These are phyloP conservation scores for Heliosperma pusillum DNA, from an alignment of 148 eudicot species.

Conservation along the genomic window DNA sequence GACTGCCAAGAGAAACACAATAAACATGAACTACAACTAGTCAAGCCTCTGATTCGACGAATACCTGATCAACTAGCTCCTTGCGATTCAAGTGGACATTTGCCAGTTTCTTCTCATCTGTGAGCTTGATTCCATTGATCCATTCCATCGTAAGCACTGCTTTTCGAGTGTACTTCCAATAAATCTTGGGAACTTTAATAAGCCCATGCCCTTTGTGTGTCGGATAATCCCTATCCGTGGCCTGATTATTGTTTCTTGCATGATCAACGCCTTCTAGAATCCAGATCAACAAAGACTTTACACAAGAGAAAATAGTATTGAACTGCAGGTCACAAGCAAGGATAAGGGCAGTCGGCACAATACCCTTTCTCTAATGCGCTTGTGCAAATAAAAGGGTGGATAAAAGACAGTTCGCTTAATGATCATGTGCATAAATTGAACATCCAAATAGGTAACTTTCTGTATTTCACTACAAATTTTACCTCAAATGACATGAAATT, in stretches of 20 bases:
- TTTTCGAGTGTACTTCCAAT: conserved; percentile 87
- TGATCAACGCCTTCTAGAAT: conserved; percentile 33
- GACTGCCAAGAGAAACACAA: background rate
- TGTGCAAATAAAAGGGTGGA: background rate
- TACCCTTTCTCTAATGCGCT: background rate
- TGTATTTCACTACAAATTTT: background rate
- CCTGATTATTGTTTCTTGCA: conserved; percentile 26
- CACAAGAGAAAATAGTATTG: conserved; percentile 5
- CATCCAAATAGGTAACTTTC: background rate
- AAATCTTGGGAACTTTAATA: conserved; percentile 82
- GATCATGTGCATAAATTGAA: background rate
- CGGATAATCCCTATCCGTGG: conserved; percentile 24
- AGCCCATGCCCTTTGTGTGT: conserved; percentile 32
- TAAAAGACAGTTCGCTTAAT: background rate
- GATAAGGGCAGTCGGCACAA: conserved; percentile 4
- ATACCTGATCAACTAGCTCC: conserved; percentile 88
- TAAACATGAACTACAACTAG: background rate
- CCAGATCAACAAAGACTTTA: conserved; percentile 9
- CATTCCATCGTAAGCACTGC: conserved; percentile 97
- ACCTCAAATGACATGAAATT: background rate
- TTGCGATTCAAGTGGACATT: conserved; percentile 58
- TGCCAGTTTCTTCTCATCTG: conserved; percentile 58
- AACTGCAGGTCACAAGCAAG: background rate
- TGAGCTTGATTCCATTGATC: conserved; percentile 94
- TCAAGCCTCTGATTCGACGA: background rate